A percentile compares a stretch with the other conserved stretches of the same genome.
Evolutionary conservation across 148 eudicot genomes (phyloP).

Genomic region (Silene latifolia): DNA sequence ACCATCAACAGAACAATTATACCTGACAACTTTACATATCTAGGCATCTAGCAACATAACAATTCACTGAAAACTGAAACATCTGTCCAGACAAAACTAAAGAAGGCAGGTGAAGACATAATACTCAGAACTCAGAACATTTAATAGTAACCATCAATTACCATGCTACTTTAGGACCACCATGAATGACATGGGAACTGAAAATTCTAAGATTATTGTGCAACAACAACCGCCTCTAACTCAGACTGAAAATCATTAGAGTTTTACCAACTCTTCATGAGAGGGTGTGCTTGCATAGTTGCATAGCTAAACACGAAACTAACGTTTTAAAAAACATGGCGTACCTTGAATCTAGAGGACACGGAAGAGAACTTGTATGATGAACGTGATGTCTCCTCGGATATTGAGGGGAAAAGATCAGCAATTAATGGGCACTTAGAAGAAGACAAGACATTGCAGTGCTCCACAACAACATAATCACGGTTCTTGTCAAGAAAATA

Average conservation of each 20-base stretch:
- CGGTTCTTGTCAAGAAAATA: constrained; percentile 88
- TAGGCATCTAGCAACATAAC: background rate
- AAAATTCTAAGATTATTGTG: background rate
- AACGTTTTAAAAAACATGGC: constrained; percentile 1
- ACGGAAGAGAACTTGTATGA: constrained; percentile 97
- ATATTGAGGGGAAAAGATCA: constrained; percentile 64
- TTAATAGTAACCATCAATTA: background rate
- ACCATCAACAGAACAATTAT: background rate
- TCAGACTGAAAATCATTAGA: background rate
- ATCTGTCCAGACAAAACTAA: background rate
- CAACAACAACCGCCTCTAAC: background rate
- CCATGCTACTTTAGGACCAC: background rate
- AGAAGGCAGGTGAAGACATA: background rate
- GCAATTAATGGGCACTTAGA: constrained; percentile 74
- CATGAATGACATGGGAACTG: background rate
- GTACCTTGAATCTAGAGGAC: constrained; percentile 90
- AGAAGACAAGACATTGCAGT: constrained; percentile 67
- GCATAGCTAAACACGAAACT: background rate
- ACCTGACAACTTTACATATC: background rate
- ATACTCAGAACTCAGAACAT: constrained; percentile 1
- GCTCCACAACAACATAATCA: constrained; percentile 95
- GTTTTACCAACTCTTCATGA: background rate
- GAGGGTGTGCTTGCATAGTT: background rate
- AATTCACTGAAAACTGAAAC: background rate
- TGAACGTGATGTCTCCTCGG: constrained; percentile 85